Evolutionary conservation across 1,139 yeast genomes (phyloP).

Genomic region (Suhomyces taliae): DNA sequence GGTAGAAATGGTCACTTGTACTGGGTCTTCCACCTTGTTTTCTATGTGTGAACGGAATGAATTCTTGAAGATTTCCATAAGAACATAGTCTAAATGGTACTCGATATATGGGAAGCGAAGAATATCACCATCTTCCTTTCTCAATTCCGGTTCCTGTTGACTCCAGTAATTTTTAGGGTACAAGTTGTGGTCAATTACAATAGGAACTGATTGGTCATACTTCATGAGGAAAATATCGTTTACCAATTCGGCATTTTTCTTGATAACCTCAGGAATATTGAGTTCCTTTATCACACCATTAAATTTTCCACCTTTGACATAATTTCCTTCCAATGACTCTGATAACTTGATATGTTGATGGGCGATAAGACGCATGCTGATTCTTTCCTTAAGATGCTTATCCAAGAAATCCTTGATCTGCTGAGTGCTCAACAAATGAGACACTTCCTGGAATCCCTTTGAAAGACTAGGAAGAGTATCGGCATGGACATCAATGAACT

Average conservation of each 20-base stretch:
- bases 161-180: conserved; percentile 38
- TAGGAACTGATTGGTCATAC: conserved; percentile 69
- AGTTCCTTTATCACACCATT: conserved; percentile 73
- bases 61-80: conserved; percentile 85
- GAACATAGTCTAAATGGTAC: conserved; percentile 80
- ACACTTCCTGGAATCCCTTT: conserved; percentile 78
- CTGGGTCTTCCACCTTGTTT: conserved; percentile 57
- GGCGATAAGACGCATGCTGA: conserved; percentile 79
- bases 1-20: conserved; percentile 65
- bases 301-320: conserved; percentile 40
- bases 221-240: conserved; percentile 80
- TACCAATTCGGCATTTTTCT: conserved; percentile 68
- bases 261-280: conserved; percentile 59
- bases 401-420: conserved; percentile 65
- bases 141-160: conserved; percentile 28
- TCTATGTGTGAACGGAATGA: conserved; percentile 86
- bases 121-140: conserved; percentile 20
- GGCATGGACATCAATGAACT: conserved; percentile 71
- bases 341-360: conserved; percentile 69
- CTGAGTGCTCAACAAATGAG: conserved; percentile 48
- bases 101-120: conserved; percentile 73
- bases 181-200: conserved; percentile 52
- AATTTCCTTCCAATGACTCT: conserved; percentile 12
- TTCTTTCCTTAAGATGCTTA: conserved; percentile 78
- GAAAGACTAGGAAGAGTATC: conserved; percentile 82